Conservation (phyloP, 805 yeast species). For the Wickerhamomyces kurtzmanii region DNA sequence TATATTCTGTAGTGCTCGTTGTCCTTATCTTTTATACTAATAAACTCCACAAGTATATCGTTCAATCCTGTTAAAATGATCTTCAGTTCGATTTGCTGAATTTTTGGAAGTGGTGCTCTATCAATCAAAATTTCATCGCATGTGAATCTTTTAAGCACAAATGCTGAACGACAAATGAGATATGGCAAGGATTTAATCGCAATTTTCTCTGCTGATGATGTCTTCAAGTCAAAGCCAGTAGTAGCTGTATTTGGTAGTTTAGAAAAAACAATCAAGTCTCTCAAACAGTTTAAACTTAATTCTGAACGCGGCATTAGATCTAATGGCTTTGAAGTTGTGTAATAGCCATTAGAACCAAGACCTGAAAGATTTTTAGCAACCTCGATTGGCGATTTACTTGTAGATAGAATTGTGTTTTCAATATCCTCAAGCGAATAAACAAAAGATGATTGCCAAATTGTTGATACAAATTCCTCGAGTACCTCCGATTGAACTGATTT, state of each 20-base stretch:
- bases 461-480: constrained; percentile 32
- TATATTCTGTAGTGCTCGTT: too few relatives aligned
- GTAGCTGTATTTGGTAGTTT: constrained; percentile 12
- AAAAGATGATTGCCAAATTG: constrained; percentile 51
- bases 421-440: constrained; percentile 47
- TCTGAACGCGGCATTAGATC: constrained; percentile 29
- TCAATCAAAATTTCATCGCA: constrained; percentile 53
- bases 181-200: constrained; percentile 29
- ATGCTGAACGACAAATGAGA: constrained; percentile 46
- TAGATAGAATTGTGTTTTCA: constrained; percentile 28
- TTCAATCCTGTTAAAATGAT: constrained; percentile 34
- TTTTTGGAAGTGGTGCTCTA: constrained; percentile 52
- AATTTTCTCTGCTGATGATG: constrained; percentile 7
- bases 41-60: constrained; percentile 18
- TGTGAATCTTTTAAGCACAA: constrained; percentile 52
- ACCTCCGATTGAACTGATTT: constrained; percentile 17
- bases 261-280: constrained; percentile 36
- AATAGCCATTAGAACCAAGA: constrained; percentile 37
- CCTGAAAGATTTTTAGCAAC: constrained; percentile 26
- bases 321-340: constrained; percentile 54
- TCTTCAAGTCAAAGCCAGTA: not conserved
- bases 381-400: constrained; percentile 20
- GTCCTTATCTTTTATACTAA: too few relatives aligned
- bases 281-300: constrained; percentile 48
- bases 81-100: constrained; percentile 56